Conservation (phyloP, 2,329 filamentous ascomycete species). For the Apiospora arundinis region DNA sequence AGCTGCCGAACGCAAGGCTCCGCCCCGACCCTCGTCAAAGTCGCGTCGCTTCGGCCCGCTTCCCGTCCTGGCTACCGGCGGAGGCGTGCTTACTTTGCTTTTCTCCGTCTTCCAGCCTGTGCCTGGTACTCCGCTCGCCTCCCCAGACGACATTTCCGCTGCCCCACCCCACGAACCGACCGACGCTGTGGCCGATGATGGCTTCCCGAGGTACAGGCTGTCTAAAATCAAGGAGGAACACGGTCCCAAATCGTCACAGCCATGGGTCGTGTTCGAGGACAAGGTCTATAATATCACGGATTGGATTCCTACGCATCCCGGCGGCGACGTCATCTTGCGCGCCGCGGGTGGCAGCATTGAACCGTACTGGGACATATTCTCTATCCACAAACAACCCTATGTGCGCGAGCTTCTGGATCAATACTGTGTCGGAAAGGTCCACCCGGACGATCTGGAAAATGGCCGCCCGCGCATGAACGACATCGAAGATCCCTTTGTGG, state of each 20-base stretch:
- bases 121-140: conserved; percentile 29
- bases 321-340: conserved; percentile 70
- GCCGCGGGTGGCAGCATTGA: conserved; percentile 70
- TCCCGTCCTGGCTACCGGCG: conserved; percentile 36
- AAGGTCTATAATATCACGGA: conserved; percentile 76
- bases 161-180: conserved; percentile 25
- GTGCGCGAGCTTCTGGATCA: conserved; percentile 70
- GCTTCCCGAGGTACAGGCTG: conserved; percentile 56
- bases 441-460: conserved; percentile 63
- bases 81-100: conserved; percentile 35
- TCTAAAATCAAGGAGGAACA: conserved; percentile 57
- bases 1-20: not conserved
- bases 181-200: conserved; percentile 44
- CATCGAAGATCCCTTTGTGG: conserved; percentile 63
- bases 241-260: conserved; percentile 56
- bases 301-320: conserved; percentile 70
- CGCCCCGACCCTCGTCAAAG: not conserved
- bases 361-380: conserved; percentile 74
- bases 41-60: conserved; percentile 26
- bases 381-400: conserved; percentile 70
- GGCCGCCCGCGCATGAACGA: conserved; percentile 58
- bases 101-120: conserved; percentile 36
- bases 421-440: conserved; percentile 67
- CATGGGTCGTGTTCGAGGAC: conserved; percentile 69
- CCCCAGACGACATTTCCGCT: conserved; percentile 22